Conservation (phyloP, 176 grass and related monocot species). For the Triticum aestivum region DNA sequence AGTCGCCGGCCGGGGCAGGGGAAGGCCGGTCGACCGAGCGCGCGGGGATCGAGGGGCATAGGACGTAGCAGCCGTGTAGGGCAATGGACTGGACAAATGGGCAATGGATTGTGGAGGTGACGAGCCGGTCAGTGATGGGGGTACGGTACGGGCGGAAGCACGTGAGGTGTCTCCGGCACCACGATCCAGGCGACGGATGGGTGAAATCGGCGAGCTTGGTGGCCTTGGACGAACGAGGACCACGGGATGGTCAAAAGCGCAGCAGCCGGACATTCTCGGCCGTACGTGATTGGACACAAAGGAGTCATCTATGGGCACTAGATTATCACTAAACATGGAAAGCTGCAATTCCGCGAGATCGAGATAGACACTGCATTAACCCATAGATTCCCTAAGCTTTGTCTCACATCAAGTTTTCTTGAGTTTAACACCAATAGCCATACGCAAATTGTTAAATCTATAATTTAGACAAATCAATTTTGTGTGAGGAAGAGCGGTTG, state of each 20-base stretch:
- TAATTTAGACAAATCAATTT: too few species aligned
- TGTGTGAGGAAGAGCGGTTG: too few species aligned
- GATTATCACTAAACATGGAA: not conserved
- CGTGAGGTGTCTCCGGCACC: slow-evolving; percentile 29
- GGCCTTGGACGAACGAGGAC: not conserved
- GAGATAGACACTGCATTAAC: not conserved
- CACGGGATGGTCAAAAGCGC: not conserved
- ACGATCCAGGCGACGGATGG: not conserved
- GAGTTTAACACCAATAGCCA: too few species aligned
- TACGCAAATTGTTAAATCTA: too few species aligned
- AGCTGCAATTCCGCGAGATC: not conserved
- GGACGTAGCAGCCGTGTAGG: not conserved
- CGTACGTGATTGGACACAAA: not conserved
- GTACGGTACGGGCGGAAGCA: not conserved
- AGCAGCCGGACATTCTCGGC: not conserved
- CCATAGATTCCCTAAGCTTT: too few species aligned
- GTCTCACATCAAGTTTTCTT: too few species aligned
- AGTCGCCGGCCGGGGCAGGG: slow-evolving; percentile 1
- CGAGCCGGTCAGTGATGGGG: not conserved
- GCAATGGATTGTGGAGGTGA: not conserved
- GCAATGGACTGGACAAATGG: not conserved
- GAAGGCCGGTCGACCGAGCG: not conserved
- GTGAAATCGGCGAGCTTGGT: too few species aligned
- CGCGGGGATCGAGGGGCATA: slow-evolving; percentile 25
- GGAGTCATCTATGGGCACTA: not conserved